These are phyloP conservation scores for Myxozyma lipomycoides DNA, from an alignment of 805 yeast species.

Conservation along the genomic window DNA sequence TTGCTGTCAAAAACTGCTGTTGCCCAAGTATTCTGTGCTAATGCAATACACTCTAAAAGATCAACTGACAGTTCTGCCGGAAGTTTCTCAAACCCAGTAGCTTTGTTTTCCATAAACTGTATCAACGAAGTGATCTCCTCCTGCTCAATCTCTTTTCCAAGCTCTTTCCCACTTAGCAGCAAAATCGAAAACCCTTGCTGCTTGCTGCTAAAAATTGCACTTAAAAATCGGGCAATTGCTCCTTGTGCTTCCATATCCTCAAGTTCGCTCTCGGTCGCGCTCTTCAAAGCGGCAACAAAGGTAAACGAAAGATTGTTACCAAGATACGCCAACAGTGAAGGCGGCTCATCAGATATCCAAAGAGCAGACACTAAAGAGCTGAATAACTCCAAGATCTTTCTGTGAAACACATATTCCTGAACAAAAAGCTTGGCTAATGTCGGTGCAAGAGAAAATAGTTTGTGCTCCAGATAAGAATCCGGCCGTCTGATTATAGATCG, in stretches of 20 bases:
- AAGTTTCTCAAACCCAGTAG: conserved; percentile 16
- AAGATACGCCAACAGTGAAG: conserved; percentile 77
- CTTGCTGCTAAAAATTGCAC: conserved; percentile 33
- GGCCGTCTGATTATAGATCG: conserved; percentile 48
- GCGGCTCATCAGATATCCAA: conserved; percentile 55
- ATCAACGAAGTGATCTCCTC: conserved; percentile 28
- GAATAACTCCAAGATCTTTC: conserved; percentile 51
- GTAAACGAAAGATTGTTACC: conserved; percentile 61
- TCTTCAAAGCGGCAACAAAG: conserved; percentile 55
- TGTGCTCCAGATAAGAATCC: conserved; percentile 64
- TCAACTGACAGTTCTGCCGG: conserved; percentile 43
- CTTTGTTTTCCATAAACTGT: conserved; percentile 31
- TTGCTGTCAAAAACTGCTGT: conserved; percentile 48
- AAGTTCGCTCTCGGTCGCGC: conserved; percentile 53
- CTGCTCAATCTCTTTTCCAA: conserved; percentile 23
- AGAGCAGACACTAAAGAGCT: conserved; percentile 36
- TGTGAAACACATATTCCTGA: conserved; percentile 47
- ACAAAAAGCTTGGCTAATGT: conserved; percentile 56
- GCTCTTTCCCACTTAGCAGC: conserved; percentile 35
- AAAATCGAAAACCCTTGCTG: conserved; percentile 42
- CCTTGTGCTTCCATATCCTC: conserved; percentile 27
- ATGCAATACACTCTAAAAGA: conserved; percentile 65
- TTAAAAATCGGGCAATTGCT: conserved; percentile 32
- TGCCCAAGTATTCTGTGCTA: conserved; percentile 76
- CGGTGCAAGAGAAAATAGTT: conserved; percentile 54